Conservation (phyloP, 768 basidiomycete genomes). For the Cubamyces sp. region DNA sequence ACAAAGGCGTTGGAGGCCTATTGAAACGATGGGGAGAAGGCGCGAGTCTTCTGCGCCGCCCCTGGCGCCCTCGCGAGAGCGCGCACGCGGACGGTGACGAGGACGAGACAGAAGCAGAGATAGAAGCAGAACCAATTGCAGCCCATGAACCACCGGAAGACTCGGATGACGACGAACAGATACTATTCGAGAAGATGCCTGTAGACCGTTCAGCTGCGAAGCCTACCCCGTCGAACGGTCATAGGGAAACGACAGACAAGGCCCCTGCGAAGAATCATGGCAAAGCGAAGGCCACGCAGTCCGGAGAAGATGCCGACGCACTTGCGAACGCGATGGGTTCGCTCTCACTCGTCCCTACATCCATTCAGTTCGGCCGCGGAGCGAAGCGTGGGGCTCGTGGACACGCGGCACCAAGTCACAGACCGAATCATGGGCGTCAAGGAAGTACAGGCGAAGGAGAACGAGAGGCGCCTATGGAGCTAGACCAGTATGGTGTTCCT, state of each 20-base stretch:
- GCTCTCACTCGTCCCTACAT: slow-evolving; percentile 65
- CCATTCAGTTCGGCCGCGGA: slow-evolving; percentile 77
- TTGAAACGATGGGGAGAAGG: slow-evolving; percentile 84
- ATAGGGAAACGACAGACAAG: slow-evolving; percentile 14
- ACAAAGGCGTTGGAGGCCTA: slow-evolving; percentile 85
- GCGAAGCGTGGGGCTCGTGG: slow-evolving; percentile 31
- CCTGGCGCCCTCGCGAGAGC: slow-evolving; percentile 61
- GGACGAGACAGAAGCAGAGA: slow-evolving; percentile 29
- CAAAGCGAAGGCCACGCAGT: neutral
- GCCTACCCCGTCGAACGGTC: slow-evolving; percentile 22
- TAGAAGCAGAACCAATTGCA: neutral
- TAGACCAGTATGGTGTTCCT: neutral
- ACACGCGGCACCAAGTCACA: neutral
- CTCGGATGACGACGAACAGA: slow-evolving; percentile 22
- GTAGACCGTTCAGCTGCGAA: slow-evolving; percentile 12
- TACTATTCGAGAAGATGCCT: slow-evolving; percentile 15
- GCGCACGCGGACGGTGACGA: slow-evolving; percentile 27
- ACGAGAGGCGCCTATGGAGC: slow-evolving; percentile 2
- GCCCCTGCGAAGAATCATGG: slow-evolving; percentile 26
- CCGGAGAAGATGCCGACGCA: slow-evolving; percentile 43
- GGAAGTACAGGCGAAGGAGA: neutral
- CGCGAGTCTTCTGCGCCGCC: slow-evolving; percentile 73
- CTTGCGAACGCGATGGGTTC: slow-evolving; percentile 52
- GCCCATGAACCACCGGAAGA: slow-evolving; percentile 9
- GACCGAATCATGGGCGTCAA: slow-evolving; percentile 7